phyloP scores from a whole-genome alignment of 139 green algal genomes.

The Pleodorina starrii region DNA sequence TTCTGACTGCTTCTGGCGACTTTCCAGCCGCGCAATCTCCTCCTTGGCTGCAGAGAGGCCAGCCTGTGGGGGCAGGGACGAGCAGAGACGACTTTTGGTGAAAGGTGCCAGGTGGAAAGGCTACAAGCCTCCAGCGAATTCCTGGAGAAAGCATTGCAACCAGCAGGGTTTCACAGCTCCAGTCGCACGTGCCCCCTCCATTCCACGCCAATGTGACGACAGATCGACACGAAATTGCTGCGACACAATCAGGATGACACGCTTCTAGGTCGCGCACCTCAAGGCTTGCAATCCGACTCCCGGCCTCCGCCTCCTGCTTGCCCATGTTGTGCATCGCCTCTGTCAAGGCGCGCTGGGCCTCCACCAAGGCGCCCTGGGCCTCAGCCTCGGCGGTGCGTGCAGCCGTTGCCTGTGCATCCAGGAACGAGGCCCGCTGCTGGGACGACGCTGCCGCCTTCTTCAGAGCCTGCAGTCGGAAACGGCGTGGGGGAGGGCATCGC shows the following conservation, averaged over 20 bases:
- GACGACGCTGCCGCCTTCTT: not conserved
- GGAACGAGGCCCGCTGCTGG: slow-evolving; percentile 12
- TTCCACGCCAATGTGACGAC: too few species aligned
- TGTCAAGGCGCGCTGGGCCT: not conserved
- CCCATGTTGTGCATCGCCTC: not conserved
- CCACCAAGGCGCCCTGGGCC: not conserved
- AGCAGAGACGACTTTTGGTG: too few species aligned
- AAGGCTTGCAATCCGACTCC: slow-evolving; percentile 14
- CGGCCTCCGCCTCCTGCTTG: not conserved
- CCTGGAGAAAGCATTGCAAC: too few species aligned
- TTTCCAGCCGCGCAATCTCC: not conserved
- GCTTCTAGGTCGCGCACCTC: slow-evolving; percentile 24
- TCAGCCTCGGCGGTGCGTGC: not conserved
- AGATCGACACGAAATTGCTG: too few species aligned
- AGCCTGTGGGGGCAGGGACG: slow-evolving; percentile 7
- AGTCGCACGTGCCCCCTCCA: too few species aligned
- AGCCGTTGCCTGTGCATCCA: slow-evolving; percentile 19
- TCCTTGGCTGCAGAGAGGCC: not conserved
- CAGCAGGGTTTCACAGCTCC: too few species aligned
- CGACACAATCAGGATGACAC: too few species aligned
- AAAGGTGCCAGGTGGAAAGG: too few species aligned
- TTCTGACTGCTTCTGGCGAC: not conserved
- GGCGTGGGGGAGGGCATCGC: too few species aligned
- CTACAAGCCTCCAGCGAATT: too few species aligned
- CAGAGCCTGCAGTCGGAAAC: not conserved